These are phyloP conservation scores for Nakaseomyces delphensis DNA, from an alignment of 1,139 yeast genomes.

Conservation along the genomic window DNA sequence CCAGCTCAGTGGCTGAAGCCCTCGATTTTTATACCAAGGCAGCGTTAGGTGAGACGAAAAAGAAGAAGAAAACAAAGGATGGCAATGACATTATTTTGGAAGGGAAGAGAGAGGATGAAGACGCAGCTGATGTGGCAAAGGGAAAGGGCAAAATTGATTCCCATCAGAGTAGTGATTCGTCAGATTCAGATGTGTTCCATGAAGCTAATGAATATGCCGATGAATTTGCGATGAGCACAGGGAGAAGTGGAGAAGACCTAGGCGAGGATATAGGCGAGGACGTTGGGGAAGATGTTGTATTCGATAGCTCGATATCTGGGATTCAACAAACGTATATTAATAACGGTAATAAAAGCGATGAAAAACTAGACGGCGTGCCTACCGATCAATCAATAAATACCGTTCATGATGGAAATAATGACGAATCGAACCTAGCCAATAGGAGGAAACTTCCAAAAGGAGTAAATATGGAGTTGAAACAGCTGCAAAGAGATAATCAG, in stretches of 20 bases:
- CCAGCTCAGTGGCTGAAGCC: constrained; percentile 26
- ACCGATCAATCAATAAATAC: too few relatives aligned
- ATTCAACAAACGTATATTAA: too few relatives aligned
- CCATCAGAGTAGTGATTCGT: constrained; percentile 14
- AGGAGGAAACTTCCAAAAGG: too few relatives aligned
- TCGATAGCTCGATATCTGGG: too few relatives aligned
- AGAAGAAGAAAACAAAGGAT: constrained; percentile 8
- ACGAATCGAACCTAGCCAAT: too few relatives aligned
- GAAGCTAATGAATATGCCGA: constrained; percentile 28
- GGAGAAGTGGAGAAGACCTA: constrained; percentile 10
- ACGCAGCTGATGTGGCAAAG: too few relatives aligned
- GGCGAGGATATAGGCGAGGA: constrained; percentile 26
- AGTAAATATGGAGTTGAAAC: not conserved
- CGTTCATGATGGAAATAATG: too few relatives aligned
- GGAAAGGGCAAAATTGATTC: constrained; percentile 10
- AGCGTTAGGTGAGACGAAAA: constrained; percentile 5
- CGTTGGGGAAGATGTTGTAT: constrained; percentile 16
- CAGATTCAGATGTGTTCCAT: constrained; percentile 24
- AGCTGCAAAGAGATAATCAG: constrained; percentile 1
- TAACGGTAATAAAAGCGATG: too few relatives aligned
- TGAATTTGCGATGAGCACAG: constrained; percentile 8
- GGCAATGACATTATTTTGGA: not conserved
- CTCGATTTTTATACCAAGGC: constrained; percentile 17
- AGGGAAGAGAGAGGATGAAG: constrained; percentile 7
- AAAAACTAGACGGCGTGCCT: too few relatives aligned